Base-by-base conservation (phyloP, 2,329 filamentous ascomycete species). In the Aureobasidium subglaciale region DNA sequence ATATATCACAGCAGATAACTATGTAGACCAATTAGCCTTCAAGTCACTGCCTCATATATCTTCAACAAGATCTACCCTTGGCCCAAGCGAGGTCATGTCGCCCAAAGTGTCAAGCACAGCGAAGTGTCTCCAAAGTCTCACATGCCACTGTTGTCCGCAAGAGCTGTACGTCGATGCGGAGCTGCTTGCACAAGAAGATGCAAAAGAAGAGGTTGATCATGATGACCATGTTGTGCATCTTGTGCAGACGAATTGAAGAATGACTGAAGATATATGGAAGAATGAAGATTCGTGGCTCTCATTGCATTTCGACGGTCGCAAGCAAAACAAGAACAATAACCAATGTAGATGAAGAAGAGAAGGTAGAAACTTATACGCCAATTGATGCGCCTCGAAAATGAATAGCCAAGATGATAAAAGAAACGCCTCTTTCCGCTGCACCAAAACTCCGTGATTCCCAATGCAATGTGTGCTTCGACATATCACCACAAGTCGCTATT, bases 401-500 rank as follows among this genome's bases (percentile, higher is more conserved):
- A 38, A 29, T 4, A 41, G 32, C 7, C 27, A 18, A 25, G 11
- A 54, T 6, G 25, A n/a, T 7, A 13, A 24, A 25, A 32, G 8
- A 42, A 32, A 43, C 50, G 27, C 34, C 46, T 16, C 32, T 50
- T 38, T 38, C 22, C 16, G 22, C n/a, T 35, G 45, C 45, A 48
- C n/a, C n/a, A 35, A 20, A 50, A 37, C 34, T 20, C 46, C 34
- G 32, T 11, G n/a, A 27, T 20, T 32, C 42, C 46, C 46, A 50
- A 50, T 50, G 46, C 46, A 32, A 27, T 27, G 20, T 9, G n/a
- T 35, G 35, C 42, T 30, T 30, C n/a, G 25, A 37, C n/a, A 16
- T 15, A 15, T 54, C 38, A 54, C 50, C 50, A 54, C 22, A 54
- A 11, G 4, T 54, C 50, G 13, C 22, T 54, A 20, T 43, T 43